Conservation (phyloP, 495 filamentous ascomycete species). For the Penicillium tannophilum region DNA sequence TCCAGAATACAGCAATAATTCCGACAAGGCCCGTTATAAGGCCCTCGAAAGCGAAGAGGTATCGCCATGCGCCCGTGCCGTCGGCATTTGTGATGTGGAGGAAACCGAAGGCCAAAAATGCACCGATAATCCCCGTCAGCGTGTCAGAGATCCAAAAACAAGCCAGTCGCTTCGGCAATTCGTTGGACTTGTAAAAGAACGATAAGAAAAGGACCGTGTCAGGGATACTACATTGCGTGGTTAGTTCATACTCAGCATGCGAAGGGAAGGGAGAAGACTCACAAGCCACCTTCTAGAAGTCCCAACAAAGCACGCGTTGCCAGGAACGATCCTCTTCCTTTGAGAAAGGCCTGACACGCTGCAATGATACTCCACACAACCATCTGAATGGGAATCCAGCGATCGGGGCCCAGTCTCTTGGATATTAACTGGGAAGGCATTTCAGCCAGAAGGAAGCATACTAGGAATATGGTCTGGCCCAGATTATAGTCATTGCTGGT, state of each 20-base stretch:
- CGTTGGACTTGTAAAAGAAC: constrained; percentile 70
- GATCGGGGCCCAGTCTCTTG: constrained; percentile 21
- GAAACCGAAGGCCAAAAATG: constrained; percentile 52
- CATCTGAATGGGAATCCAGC: constrained; percentile 37
- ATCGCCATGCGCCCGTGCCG: constrained; percentile 45
- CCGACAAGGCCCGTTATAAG: constrained; percentile 58
- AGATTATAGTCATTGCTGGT: constrained; percentile 50
- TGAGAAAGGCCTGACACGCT: constrained; percentile 29
- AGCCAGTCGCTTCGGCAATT: constrained; percentile 61
- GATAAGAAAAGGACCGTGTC: constrained; percentile 61
- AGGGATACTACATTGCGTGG: constrained; percentile 4
- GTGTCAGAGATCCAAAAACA: constrained; percentile 65
- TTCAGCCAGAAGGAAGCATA: constrained; percentile 17
- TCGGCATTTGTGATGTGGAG: constrained; percentile 42
- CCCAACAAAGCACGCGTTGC: constrained; percentile 63
- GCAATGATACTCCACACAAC: constrained; percentile 33
- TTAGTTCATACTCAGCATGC: not conserved
- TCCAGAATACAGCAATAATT: constrained; percentile 58
- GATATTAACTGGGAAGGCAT: constrained; percentile 36
- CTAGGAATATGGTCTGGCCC: constrained; percentile 25
- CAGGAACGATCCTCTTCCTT: constrained; percentile 60
- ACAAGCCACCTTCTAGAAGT: constrained; percentile 61
- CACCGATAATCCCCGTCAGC: constrained; percentile 51
- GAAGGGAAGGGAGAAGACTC: not conserved
- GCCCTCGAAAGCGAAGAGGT: constrained; percentile 23